phyloP scores from a whole-genome alignment of 164 flowering plant species.

The Umbellularia californica region DNA sequence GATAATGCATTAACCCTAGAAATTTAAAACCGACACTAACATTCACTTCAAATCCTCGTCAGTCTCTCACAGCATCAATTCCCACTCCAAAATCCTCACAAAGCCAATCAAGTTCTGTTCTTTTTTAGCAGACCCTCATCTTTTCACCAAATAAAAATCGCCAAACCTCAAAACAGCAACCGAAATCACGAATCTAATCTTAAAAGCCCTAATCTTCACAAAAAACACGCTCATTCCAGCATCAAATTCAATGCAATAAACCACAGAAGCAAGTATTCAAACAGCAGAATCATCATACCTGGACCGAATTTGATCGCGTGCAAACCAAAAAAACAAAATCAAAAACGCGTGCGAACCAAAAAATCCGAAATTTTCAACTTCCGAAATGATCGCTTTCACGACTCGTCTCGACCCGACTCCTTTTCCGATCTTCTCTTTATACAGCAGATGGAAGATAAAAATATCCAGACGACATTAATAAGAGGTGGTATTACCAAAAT shows the following conservation, averaged over 20 bases:
- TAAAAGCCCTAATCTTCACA: background rate
- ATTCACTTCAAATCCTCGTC: background rate
- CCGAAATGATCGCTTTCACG: background rate
- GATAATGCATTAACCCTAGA: background rate
- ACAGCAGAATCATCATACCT: background rate
- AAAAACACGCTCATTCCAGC: background rate
- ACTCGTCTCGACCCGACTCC: background rate
- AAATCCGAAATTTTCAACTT: background rate
- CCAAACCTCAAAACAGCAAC: background rate
- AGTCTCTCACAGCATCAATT: background rate
- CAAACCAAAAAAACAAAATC: background rate
- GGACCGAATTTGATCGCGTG: background rate
- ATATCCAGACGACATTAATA: too few relatives aligned
- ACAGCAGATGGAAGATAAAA: background rate
- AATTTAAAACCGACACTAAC: background rate
- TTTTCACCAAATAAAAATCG: background rate
- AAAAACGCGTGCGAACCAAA: background rate
- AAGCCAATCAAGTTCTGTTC: background rate
- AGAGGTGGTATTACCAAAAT: too few relatives aligned
- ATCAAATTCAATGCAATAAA: background rate
- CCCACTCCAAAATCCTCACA: background rate
- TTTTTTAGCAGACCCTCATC: background rate
- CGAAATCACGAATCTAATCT: background rate
- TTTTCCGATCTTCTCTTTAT: background rate
- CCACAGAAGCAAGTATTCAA: background rate